Base-by-base conservation (phyloP, 176 grass and related monocot genomes). In the Bolboschoenus planiculmis region DNA sequence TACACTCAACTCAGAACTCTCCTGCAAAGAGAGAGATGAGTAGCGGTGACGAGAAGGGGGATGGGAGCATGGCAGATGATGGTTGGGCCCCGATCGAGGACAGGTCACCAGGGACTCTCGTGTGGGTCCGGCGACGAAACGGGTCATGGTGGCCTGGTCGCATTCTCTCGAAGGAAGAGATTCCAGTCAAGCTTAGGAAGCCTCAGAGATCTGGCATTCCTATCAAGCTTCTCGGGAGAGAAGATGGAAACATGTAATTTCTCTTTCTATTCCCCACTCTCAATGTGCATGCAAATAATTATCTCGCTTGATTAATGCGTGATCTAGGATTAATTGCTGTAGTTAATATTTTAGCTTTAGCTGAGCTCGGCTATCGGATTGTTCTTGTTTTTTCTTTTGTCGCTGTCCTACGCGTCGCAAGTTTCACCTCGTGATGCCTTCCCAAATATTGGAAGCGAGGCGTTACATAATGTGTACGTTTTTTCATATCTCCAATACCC, bases 61-160 rank as follows among this genome's bases (percentile, higher is more conserved):
- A 78, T 56, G 87, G 80, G 62, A 81, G 47, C 50, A 86, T 42
- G 31, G n/a, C 31, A 66, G 80, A 82, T 50, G 20, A 61, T 10
- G 27, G 15, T 6, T 77, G 83, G 47, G 76, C 88, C 13, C 85
- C 84, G 11, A 84, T 86, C 5, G 56, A 75, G 76, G 87, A 93
- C 60, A 90, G 90, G 81, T 86, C 93, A 64, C 86, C 87, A 8
- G 92, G 92, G n/a, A 93, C 89, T 10, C 90, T 98, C 33, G 95
- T 98, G 27, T 98, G 95, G 95, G 95, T 98, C 47, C 92, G 95
- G 85, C 95, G 95, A 54, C 92, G 92, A 62, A 98, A 98, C 56
- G 95, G 95, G 84, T 95, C 95, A 77, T 98, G 95, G 95, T 98
- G 95, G 95, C 95, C 95, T 13, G 95, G 95, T 8, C 92, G 87